Conservation (phyloP, 805 yeast genomes). For the Spencermartinsiella europaea region DNA sequence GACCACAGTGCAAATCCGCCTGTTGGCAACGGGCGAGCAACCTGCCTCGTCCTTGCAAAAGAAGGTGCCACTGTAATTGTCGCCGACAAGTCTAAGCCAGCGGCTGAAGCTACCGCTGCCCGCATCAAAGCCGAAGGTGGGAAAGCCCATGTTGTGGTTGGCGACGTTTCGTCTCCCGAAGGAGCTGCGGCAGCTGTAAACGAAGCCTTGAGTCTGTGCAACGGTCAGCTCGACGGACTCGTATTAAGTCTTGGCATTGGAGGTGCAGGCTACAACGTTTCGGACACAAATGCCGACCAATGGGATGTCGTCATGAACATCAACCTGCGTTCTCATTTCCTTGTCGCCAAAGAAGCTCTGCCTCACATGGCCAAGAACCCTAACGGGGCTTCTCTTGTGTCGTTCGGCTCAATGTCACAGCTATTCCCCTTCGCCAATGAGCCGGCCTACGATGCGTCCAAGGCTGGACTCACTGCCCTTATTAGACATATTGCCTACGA, state of each 20-base stretch:
- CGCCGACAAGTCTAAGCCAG: neutral
- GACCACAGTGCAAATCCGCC: conserved; percentile 1
- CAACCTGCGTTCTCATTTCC: conserved; percentile 1
- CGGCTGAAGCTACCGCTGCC: neutral
- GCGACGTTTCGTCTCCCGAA: conserved; percentile 1
- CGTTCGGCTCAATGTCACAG: conserved; percentile 1
- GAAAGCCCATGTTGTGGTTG: conserved; percentile 1
- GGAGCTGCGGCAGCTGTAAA: neutral
- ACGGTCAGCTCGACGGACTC: conserved; percentile 1
- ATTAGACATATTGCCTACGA: conserved; percentile 1
- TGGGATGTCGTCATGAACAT: conserved; percentile 1
- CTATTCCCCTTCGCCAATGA: conserved; percentile 1
- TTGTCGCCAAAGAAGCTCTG: conserved; percentile 2
- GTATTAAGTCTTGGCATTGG: neutral
- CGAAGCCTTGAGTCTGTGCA: neutral
- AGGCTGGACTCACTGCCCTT: conserved; percentile 1
- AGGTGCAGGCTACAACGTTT: neutral
- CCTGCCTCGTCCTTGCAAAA: conserved; percentile 1
- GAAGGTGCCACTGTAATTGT: conserved; percentile 3
- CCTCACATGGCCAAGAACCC: conserved; percentile 2
- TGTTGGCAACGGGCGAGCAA: conserved; percentile 1
- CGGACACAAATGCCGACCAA: neutral
- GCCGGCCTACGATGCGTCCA: conserved; percentile 1
- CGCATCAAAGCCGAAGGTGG: neutral
- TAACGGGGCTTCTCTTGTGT: conserved; percentile 1